Evolutionary conservation across 2,329 filamentous ascomycete species (phyloP).

Genomic region (Chrysosporium queenslandicum): DNA sequence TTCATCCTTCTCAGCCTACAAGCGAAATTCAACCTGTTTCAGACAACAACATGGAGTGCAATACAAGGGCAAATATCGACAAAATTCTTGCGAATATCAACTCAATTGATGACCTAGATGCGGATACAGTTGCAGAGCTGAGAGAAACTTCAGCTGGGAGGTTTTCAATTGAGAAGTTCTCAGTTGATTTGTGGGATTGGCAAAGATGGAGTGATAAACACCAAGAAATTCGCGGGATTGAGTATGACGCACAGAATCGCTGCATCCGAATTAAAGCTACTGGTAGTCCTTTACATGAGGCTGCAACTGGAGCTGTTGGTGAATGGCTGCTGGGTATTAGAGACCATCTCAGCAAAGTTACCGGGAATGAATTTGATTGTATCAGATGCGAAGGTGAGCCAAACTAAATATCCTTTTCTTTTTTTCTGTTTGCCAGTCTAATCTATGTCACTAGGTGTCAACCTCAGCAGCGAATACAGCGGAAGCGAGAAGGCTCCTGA

Average conservation of each 20-base stretch:
- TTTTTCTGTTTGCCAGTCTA: neutral
- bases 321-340: conserved; percentile 8
- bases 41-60: conserved; percentile 11
- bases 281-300: conserved; percentile 4
- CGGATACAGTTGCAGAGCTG: conserved; percentile 10
- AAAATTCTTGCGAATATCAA: conserved; percentile 11
- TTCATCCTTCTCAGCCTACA: conserved; percentile 2
- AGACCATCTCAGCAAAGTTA: conserved; percentile 3
- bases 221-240: conserved; percentile 9
- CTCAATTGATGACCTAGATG: conserved; percentile 13
- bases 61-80: conserved; percentile 9
- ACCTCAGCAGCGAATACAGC: conserved; percentile 4
- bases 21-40: conserved; percentile 3
- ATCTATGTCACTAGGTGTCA: conserved; percentile 8
- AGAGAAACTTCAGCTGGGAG: conserved; percentile 11
- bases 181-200: conserved; percentile 13
- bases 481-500: conserved; percentile 14
- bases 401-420: neutral
- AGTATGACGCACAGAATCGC: conserved; percentile 12
- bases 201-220: conserved; percentile 12
- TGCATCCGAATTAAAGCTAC: conserved; percentile 12
- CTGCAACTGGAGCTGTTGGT: conserved; percentile 3
- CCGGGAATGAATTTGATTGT: conserved; percentile 11
- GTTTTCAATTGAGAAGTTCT: conserved; percentile 14
- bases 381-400: conserved; percentile 5